Percentiles rank a stretch among this genome's conserved stretches.
Evolutionary conservation across 2,329 filamentous ascomycete species (phyloP).

Genomic region (Triangularia setosa): DNA sequence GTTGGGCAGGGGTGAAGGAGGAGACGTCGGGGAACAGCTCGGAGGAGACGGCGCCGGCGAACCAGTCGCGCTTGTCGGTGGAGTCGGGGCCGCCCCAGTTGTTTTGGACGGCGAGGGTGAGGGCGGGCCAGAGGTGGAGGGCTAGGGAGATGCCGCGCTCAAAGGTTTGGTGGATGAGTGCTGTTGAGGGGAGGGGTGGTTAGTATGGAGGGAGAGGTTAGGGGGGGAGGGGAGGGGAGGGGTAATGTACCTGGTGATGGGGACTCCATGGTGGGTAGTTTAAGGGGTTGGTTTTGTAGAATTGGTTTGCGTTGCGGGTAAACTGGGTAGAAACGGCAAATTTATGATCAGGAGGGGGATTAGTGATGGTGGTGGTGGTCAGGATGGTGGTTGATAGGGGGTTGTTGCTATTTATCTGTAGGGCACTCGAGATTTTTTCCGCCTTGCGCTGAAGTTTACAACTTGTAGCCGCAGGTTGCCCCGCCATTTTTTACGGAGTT

Average conservation of each 20-base stretch:
- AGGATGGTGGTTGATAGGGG: conserved; percentile 16
- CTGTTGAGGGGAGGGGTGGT: conserved; percentile 31
- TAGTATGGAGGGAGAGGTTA: conserved; percentile 2
- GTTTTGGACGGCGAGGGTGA: conserved; percentile 81
- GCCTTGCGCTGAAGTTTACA: not conserved
- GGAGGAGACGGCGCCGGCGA: conserved; percentile 78
- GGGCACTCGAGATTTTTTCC: conserved; percentile 16
- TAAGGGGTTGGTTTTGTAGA: not conserved
- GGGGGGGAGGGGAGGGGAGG: conserved; percentile 5
- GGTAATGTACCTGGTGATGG: conserved; percentile 18
- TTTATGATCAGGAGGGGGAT: not conserved
- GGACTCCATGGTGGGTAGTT: conserved; percentile 4
- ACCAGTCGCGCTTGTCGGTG: conserved; percentile 90
- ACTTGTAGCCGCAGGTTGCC: not conserved
- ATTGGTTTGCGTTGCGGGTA: not conserved
- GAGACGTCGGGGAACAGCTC: conserved; percentile 73
- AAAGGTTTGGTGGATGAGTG: conserved; percentile 61
- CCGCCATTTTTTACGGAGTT: not conserved
- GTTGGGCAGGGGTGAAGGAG: conserved; percentile 32
- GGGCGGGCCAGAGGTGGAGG: conserved; percentile 82
- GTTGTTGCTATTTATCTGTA: no score
- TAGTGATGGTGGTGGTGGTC: not conserved
- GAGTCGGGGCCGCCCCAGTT: conserved; percentile 83
- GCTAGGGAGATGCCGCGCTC: conserved; percentile 83
- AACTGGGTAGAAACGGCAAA: not conserved